Percentiles rank a stretch among this genome's conserved stretches.
These are phyloP conservation scores for Begonia masoniana DNA, from an alignment of 306 rosid genomes.

Conservation along the genomic window DNA sequence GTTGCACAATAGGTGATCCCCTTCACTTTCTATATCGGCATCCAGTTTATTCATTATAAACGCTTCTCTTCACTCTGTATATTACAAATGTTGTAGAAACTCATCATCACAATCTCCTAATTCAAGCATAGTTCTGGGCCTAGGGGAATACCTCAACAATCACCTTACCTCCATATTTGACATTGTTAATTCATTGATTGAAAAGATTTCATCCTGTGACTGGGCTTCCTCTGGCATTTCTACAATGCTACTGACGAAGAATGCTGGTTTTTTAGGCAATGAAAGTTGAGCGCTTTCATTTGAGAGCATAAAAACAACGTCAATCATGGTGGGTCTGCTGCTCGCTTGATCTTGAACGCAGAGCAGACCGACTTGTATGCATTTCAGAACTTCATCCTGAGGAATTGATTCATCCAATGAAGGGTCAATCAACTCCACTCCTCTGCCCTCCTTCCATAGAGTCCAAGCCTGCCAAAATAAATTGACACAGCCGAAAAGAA, in stretches of 20 bases:
- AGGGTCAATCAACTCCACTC: constrained; percentile 15
- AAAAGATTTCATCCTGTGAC: background rate
- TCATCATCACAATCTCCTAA: too few species aligned
- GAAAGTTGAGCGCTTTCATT: constrained; percentile 17
- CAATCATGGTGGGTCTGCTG: constrained; percentile 32
- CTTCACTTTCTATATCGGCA: too few species aligned
- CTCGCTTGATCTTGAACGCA: constrained; percentile 27
- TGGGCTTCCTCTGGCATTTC: constrained; percentile 1
- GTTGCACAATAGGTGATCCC: too few species aligned
- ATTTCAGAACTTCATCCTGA: constrained; percentile 9
- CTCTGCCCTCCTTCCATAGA: constrained; percentile 22
- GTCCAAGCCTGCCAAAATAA: constrained; percentile 20
- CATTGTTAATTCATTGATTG: background rate
- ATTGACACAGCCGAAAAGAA: background rate
- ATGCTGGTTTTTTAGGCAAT: constrained; percentile 27
- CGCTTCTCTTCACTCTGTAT: too few species aligned
- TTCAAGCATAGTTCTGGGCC: too few species aligned
- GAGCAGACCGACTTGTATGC: constrained; percentile 28
- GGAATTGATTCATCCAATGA: constrained; percentile 3
- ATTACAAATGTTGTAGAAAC: too few species aligned
- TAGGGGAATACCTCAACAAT: too few species aligned
- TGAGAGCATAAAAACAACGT: constrained; percentile 18
- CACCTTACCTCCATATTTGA: too few species aligned
- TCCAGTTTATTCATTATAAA: too few species aligned
- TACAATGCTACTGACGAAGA: constrained; percentile 1